Evolutionary conservation across 2,329 filamentous ascomycete species (phyloP).

Genomic region (Phoma herbarum): DNA sequence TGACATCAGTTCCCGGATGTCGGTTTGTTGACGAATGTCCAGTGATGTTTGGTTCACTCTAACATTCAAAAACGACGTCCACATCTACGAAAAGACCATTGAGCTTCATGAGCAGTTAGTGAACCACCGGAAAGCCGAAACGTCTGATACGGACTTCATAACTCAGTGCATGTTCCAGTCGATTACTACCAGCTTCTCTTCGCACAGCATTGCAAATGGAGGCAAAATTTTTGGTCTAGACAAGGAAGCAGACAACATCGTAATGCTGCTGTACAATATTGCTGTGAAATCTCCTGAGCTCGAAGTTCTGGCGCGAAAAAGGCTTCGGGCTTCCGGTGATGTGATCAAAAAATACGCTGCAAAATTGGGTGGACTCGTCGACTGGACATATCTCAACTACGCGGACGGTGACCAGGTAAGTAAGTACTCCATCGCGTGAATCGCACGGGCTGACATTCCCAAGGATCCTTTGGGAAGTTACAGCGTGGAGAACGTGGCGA

Average conservation of each 20-base stretch:
- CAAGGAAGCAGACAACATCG: slow-evolving; percentile 24
- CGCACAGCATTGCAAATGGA: slow-evolving; percentile 31
- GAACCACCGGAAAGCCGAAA: slow-evolving; percentile 25
- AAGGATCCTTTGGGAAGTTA: slow-evolving; percentile 53
- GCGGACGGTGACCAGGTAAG: slow-evolving; percentile 41
- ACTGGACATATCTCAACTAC: slow-evolving; percentile 47
- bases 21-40: slow-evolving; percentile 4
- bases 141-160: slow-evolving; percentile 30
- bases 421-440: not conserved
- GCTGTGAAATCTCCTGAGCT: slow-evolving; percentile 28
- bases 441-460: not conserved
- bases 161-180: slow-evolving; percentile 40
- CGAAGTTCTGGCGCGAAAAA: slow-evolving; percentile 23
- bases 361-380: slow-evolving; percentile 21
- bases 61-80: slow-evolving; percentile 34
- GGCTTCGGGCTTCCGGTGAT: slow-evolving; percentile 23
- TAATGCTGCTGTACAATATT: slow-evolving; percentile 34
- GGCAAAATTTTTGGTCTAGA: slow-evolving; percentile 42
- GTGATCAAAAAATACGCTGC: slow-evolving; percentile 26
- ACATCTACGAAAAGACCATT: slow-evolving; percentile 30
- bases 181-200: slow-evolving; percentile 27
- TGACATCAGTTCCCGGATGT: not conserved
- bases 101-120: slow-evolving; percentile 33
- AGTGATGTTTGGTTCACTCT: slow-evolving; percentile 39
- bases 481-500: slow-evolving; percentile 48